Evolutionary conservation across 164 flowering plant species (phyloP).

Genomic region (Sedum album): DNA sequence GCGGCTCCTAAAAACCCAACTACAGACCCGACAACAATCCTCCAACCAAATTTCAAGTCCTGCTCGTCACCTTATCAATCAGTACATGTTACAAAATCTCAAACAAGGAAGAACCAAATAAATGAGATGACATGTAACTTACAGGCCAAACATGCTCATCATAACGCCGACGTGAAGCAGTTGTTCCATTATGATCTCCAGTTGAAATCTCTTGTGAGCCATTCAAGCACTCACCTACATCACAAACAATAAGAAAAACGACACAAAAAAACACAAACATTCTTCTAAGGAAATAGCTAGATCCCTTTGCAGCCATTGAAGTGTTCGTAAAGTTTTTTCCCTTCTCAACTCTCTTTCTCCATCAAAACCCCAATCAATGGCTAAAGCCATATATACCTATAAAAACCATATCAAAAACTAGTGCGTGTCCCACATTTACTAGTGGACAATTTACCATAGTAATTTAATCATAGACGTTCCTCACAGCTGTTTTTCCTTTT

Average conservation of each 20-base stretch:
- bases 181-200: not conserved
- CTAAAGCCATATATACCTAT: not conserved
- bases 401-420: not conserved
- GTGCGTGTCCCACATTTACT: not conserved
- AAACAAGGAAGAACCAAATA: not conserved
- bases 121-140: not conserved
- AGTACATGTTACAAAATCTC: not conserved
- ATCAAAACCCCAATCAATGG: not conserved
- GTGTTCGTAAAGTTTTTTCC: not conserved
- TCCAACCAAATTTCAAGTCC: constrained; percentile 4
- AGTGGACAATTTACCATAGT: not conserved
- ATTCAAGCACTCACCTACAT: not conserved
- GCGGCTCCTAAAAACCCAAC: constrained; percentile 3
- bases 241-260: not conserved
- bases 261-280: not conserved
- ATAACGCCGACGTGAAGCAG: not conserved
- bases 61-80: not conserved
- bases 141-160: constrained; percentile 3
- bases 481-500: not conserved
- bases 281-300: not conserved
- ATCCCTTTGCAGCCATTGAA: not conserved
- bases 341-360: not conserved
- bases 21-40: not conserved
- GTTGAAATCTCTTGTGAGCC: not conserved
- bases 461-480: not conserved